These are phyloP conservation scores for Cercophora samala DNA, from an alignment of 495 filamentous ascomycete species.

Conservation along the genomic window DNA sequence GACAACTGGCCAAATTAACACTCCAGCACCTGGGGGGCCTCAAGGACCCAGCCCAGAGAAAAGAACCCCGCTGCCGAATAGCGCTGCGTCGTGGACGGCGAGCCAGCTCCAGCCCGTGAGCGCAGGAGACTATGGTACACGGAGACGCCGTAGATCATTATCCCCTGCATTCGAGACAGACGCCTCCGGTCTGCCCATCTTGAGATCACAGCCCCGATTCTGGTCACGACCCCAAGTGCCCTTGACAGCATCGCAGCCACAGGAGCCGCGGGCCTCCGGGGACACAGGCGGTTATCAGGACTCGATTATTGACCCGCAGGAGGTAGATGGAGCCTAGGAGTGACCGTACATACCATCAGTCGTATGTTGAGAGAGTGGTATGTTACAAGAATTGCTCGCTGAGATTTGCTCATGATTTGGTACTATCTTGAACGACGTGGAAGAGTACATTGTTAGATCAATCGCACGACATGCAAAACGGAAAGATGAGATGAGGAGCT, in stretches of 20 bases:
- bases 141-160: neutral
- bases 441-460: neutral
- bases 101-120: neutral
- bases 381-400: neutral
- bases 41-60: neutral
- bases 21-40: neutral
- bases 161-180: neutral
- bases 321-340: neutral
- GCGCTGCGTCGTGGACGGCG: neutral
- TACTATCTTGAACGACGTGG: neutral
- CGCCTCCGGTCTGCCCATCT: neutral
- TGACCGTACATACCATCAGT: too few relatives aligned
- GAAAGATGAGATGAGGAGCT: too few relatives aligned
- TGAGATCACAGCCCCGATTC: neutral
- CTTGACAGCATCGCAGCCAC: neutral
- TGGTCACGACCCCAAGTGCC: neutral
- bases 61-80: neutral
- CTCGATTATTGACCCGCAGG: neutral
- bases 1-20: neutral
- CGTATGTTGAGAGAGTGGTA: neutral
- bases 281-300: neutral
- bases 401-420: constrained; percentile 4
- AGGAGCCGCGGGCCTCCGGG: neutral
- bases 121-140: neutral
- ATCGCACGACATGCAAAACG: neutral